Percentiles rank a stretch among this genome's conserved stretches.
These are phyloP conservation scores for Hortiboletus flavorubellus DNA, from an alignment of 768 basidiomycete genomes.

Conservation along the genomic window DNA sequence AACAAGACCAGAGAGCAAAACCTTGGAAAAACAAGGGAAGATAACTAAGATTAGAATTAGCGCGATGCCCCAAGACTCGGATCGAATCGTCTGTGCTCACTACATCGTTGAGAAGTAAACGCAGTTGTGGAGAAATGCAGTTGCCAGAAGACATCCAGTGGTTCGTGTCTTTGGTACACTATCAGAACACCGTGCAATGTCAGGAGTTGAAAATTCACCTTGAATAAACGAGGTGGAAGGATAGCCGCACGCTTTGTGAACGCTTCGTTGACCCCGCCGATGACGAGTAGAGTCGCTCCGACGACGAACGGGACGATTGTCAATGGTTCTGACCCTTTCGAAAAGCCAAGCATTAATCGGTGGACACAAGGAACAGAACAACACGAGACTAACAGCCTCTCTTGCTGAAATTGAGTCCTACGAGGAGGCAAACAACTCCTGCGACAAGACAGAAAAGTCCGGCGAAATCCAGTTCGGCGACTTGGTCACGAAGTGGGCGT, in stretches of 20 bases:
- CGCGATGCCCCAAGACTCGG: no score
- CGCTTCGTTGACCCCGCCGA: slow-evolving; percentile 53
- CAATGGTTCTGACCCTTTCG: slow-evolving; percentile 49
- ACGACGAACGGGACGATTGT: slow-evolving; percentile 57
- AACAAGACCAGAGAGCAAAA: neutral
- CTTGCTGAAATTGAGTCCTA: slow-evolving; percentile 71
- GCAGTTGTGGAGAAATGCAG: slow-evolving; percentile 58
- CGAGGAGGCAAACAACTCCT: slow-evolving; percentile 62
- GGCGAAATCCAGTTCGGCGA: slow-evolving; percentile 63
- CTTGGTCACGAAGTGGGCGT: slow-evolving; percentile 53
- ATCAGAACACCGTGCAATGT: neutral
- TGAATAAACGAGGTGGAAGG: slow-evolving; percentile 71
- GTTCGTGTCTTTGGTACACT: slow-evolving; percentile 55
- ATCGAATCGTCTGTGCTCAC: slow-evolving; percentile 6
- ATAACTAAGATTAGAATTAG: slow-evolving; percentile 36
- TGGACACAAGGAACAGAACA: neutral
- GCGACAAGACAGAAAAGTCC: slow-evolving; percentile 59
- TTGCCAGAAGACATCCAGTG: slow-evolving; percentile 55
- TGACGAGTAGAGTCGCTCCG: slow-evolving; percentile 50
- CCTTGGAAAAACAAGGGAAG: slow-evolving; percentile 73
- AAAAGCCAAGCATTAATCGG: neutral
- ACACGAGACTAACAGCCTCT: slow-evolving; percentile 49
- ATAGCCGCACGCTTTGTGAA: slow-evolving; percentile 65
- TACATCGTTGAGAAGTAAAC: slow-evolving; percentile 50
- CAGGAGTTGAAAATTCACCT: slow-evolving; percentile 35